Percentiles rank a stretch among this genome's conserved stretches.
phyloP scores from a whole-genome alignment of 2,329 filamentous ascomycete genomes.

The Cladosporium sp. region DNA sequence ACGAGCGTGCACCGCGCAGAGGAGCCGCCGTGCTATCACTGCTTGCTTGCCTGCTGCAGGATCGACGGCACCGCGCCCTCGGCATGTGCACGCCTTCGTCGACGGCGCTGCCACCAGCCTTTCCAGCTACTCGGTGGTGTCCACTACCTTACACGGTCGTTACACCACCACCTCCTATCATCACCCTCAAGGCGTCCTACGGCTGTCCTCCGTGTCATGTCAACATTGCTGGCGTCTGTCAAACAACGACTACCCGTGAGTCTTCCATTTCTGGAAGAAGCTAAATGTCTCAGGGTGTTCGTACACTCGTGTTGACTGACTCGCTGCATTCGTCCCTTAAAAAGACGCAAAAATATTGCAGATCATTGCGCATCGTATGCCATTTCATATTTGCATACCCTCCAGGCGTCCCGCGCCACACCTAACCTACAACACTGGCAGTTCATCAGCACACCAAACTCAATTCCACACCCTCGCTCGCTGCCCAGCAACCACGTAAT shows the following conservation, averaged over 20 bases:
- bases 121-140: background rate
- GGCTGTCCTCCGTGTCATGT: background rate
- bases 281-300: background rate
- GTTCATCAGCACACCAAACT: background rate
- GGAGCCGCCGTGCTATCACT: background rate
- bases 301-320: background rate
- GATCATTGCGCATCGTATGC: background rate
- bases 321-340: background rate
- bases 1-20: background rate
- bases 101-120: background rate
- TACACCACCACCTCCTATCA: too few relatives aligned
- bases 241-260: background rate
- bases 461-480: background rate
- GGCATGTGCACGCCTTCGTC: too few relatives aligned
- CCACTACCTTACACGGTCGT: background rate
- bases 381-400: background rate
- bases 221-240: background rate
- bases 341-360: background rate
- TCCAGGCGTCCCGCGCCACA: conserved; percentile 1
- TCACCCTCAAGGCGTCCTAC: background rate
- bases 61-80: background rate
- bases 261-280: background rate
- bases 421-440: background rate
- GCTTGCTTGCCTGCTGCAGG: background rate
- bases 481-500: conserved; percentile 9